phyloP scores from a whole-genome alignment of 331 rosid species.

The Phaseolus coccineus region DNA sequence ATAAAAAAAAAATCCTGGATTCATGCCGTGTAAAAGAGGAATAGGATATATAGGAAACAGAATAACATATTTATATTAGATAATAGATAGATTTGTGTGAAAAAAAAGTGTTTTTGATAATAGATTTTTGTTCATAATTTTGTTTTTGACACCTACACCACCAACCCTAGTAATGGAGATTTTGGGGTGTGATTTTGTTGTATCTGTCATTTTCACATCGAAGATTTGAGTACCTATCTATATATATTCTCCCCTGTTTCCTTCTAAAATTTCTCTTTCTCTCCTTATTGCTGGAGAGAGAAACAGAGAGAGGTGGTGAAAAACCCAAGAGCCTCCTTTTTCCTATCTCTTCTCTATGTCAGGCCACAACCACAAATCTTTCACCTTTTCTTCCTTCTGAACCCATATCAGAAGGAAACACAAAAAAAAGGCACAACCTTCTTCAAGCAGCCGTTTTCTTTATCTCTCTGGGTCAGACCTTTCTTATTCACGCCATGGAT shows the following conservation, averaged over 20 bases:
- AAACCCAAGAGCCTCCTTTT: background rate
- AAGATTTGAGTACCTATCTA: background rate
- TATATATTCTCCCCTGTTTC: background rate
- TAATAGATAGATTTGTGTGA: too few relatives aligned
- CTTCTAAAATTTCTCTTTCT: background rate
- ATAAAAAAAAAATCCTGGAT: too few relatives aligned
- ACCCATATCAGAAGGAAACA: background rate
- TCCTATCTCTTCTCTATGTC: background rate
- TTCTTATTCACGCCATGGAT: conserved; percentile 58
- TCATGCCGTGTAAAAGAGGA: too few relatives aligned
- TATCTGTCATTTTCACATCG: background rate
- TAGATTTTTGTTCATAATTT: too few relatives aligned
- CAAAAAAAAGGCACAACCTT: background rate
- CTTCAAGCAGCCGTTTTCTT: background rate
- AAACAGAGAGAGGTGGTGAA: background rate
- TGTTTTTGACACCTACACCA: background rate
- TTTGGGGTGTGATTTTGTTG: background rate
- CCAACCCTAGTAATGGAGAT: conserved; percentile 2
- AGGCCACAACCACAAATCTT: background rate
- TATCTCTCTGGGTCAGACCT: background rate
- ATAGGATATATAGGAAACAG: too few relatives aligned
- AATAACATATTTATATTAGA: too few relatives aligned
- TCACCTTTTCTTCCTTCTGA: background rate
- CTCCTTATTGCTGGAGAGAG: conserved; percentile 28
- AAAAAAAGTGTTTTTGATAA: too few relatives aligned